Percentiles rank a stretch among this genome's conserved stretches.
Evolutionary conservation across 106 monocot species (phyloP).

Genomic region (Cymbidium sinense): DNA sequence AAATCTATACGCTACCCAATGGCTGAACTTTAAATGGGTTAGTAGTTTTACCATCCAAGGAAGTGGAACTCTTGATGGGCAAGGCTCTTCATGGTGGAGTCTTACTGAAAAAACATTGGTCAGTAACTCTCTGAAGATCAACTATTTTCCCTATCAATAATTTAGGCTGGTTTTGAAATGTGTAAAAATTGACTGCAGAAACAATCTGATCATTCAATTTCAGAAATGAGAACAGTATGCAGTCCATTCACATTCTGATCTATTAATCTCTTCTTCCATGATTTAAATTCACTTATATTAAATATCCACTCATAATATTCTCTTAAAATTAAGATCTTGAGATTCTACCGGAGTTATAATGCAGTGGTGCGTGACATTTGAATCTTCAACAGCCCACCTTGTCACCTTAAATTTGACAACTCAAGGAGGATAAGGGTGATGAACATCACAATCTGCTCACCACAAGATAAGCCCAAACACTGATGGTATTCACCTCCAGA

Average conservation of each 20-base stretch:
- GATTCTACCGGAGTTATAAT: conserved; percentile 41
- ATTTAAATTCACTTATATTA: neutral
- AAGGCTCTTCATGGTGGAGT: conserved; percentile 25
- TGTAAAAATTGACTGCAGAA: conserved; percentile 8
- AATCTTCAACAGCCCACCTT: conserved; percentile 39
- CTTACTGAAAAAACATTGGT: neutral
- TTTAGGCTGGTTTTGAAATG: neutral
- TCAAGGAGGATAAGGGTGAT: conserved; percentile 29
- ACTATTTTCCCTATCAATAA: neutral
- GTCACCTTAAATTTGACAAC: conserved; percentile 62
- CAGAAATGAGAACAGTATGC: conserved; percentile 15
- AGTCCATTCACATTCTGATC: neutral
- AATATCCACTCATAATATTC: neutral
- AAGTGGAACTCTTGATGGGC: conserved; percentile 44
- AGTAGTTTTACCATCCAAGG: conserved; percentile 33
- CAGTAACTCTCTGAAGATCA: too few relatives aligned
- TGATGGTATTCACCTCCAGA: conserved; percentile 62
- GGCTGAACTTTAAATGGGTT: conserved; percentile 60
- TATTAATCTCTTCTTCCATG: neutral
- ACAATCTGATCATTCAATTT: neutral
- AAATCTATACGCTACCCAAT: conserved; percentile 26
- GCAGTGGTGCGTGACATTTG: conserved; percentile 22
- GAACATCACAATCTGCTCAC: conserved; percentile 41
- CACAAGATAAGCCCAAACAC: conserved; percentile 51
- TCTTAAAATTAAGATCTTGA: conserved; percentile 25